Percentiles rank a stretch among this genome's conserved stretches.
Evolutionary conservation across 2,329 filamentous ascomycete genomes (phyloP).

Genomic region (Penicillium crustosum): DNA sequence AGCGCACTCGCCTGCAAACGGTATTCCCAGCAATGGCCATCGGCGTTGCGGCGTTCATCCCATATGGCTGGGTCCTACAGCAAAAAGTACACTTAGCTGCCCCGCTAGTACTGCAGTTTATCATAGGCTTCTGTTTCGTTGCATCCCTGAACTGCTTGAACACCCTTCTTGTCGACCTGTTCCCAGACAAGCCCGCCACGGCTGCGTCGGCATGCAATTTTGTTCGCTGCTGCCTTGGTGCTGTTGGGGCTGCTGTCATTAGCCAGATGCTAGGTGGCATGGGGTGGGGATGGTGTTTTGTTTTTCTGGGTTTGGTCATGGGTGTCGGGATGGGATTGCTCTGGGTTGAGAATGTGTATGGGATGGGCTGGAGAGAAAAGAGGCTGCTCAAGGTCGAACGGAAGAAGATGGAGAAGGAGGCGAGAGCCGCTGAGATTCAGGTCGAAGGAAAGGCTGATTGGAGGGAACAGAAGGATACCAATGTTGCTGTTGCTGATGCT

Average conservation of each 20-base stretch:
- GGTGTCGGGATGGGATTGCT: slow-evolving; percentile 17
- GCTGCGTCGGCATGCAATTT: slow-evolving; percentile 33
- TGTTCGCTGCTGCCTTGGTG: slow-evolving; percentile 32
- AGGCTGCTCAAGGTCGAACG: slow-evolving; percentile 12
- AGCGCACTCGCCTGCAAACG: slow-evolving; percentile 30
- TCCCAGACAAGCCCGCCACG: slow-evolving; percentile 27
- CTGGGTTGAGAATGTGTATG: slow-evolving; percentile 17
- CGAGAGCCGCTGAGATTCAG: not conserved
- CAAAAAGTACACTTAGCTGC: slow-evolving; percentile 21
- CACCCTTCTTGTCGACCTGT: slow-evolving; percentile 34
- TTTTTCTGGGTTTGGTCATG: slow-evolving; percentile 24
- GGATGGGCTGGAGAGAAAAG: slow-evolving; percentile 24
- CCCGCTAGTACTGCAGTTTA: slow-evolving; percentile 34
- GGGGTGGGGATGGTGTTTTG: slow-evolving; percentile 33
- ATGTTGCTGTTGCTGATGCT: not conserved
- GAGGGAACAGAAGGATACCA: not conserved
- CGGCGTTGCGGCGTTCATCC: slow-evolving; percentile 27
- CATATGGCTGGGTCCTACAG: slow-evolving; percentile 36
- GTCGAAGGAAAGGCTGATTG: not conserved
- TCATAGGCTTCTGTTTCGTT: slow-evolving; percentile 31
- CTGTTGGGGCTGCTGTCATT: slow-evolving; percentile 28
- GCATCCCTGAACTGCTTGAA: slow-evolving; percentile 25
- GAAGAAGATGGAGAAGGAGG: slow-evolving; percentile 10
- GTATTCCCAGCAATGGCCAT: slow-evolving; percentile 28
- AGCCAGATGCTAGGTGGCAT: slow-evolving; percentile 28